A percentile compares a stretch with the other conserved stretches of the same genome.
These are phyloP conservation scores for Chloranthus sessilifolius DNA, from an alignment of 164 flowering plant genomes.

Conservation along the genomic window DNA sequence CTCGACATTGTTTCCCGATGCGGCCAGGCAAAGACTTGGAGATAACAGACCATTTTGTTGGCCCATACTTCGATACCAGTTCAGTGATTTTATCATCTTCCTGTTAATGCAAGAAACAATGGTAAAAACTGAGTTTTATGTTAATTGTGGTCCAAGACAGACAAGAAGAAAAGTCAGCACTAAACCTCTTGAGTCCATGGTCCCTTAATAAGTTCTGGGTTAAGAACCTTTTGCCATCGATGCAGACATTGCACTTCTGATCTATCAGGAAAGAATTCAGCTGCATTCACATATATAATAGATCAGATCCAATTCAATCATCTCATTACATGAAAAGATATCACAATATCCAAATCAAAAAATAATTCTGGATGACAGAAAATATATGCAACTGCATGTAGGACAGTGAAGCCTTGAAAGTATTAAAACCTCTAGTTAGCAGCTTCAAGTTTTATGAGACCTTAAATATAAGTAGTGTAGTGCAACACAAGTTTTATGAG, in stretches of 20 bases:
- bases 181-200: slow-evolving; percentile 96
- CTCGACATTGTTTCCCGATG: slow-evolving; percentile 98
- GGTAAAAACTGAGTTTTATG: slow-evolving; percentile 3
- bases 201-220: slow-evolving; percentile 96
- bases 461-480: too few species aligned
- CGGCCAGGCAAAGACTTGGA: slow-evolving; percentile 95
- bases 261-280: slow-evolving; percentile 86
- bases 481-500: too few species aligned
- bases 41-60: slow-evolving; percentile 93
- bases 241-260: slow-evolving; percentile 97
- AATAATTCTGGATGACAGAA: too few species aligned
- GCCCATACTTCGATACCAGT: slow-evolving; percentile 72
- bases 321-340: too few species aligned
- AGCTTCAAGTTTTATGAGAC: too few species aligned
- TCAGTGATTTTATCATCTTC: slow-evolving; percentile 88
- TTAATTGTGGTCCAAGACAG: neutral
- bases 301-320: too few species aligned
- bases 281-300: slow-evolving; percentile 37
- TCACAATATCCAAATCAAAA: too few species aligned
- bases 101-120: slow-evolving; percentile 30
- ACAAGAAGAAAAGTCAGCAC: slow-evolving; percentile 3
- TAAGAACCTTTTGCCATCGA: slow-evolving; percentile 98
- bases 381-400: too few species aligned
- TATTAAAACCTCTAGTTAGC: too few species aligned
- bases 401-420: too few species aligned